Conservation (phyloP, 805 yeast species). For the Sungouiella blattae region DNA sequence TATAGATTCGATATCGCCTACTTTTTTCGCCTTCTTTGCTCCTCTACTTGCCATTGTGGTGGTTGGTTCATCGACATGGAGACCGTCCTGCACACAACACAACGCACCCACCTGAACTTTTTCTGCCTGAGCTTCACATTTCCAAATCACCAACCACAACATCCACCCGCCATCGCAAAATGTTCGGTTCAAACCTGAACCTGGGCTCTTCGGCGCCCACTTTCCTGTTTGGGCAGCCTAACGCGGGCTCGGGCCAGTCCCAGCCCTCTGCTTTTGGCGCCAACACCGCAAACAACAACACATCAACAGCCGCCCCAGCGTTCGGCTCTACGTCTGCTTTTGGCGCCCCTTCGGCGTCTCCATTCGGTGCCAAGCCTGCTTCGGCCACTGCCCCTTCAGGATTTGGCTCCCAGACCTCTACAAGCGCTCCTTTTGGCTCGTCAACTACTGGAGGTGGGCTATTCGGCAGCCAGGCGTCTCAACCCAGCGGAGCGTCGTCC, state of each 20-base stretch:
- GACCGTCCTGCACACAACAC: too few relatives aligned
- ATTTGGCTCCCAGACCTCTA: slow-evolving; percentile 1
- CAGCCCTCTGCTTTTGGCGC: slow-evolving; percentile 1
- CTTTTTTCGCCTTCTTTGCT: too few relatives aligned
- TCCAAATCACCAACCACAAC: too few relatives aligned
- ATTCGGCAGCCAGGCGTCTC: too few relatives aligned
- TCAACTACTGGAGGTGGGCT: not conserved
- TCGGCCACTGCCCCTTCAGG: slow-evolving; percentile 5
- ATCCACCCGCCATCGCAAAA: too few relatives aligned
- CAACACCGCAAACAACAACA: not conserved
- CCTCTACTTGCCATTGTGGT: too few relatives aligned
- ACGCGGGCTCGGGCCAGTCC: not conserved
- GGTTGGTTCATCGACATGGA: too few relatives aligned
- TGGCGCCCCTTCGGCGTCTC: slow-evolving; percentile 4
- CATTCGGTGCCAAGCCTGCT: slow-evolving; percentile 14
- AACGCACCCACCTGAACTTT: too few relatives aligned
- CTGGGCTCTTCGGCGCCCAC: not conserved
- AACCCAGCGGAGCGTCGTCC: too few relatives aligned
- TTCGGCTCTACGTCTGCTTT: slow-evolving; percentile 6
- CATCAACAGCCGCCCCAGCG: not conserved
- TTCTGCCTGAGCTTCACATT: too few relatives aligned
- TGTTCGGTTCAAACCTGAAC: too few relatives aligned
- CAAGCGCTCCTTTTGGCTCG: not conserved
- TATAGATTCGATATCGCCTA: too few relatives aligned
- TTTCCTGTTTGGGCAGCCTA: slow-evolving; percentile 2